These are phyloP conservation scores for Mycena epipterygia DNA, from an alignment of 768 basidiomycete genomes.

Conservation along the genomic window DNA sequence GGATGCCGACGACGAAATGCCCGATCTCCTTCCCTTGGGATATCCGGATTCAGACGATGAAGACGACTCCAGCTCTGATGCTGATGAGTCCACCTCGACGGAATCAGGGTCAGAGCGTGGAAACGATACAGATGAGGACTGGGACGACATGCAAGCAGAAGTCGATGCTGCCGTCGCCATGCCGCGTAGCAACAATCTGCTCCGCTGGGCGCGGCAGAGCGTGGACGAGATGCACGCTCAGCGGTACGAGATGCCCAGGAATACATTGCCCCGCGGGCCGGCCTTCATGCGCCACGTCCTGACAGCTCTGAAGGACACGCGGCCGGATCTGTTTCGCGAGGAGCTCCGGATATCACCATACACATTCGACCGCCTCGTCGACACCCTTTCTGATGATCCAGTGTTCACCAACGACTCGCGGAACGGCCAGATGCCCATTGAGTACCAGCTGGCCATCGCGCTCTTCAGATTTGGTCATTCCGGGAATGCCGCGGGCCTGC, in stretches of 20 bases:
- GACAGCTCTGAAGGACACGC: conserved; percentile 33
- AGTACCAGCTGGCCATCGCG: conserved; percentile 51
- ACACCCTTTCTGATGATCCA: conserved; percentile 35
- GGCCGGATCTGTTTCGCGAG: conserved; percentile 46
- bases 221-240: conserved; percentile 19
- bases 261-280: conserved; percentile 18
- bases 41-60: conserved; percentile 3
- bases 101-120: not conserved
- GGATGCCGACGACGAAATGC: conserved; percentile 17
- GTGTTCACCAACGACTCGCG: conserved; percentile 46
- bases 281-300: conserved; percentile 35
- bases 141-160: not conserved
- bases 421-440: conserved; percentile 42
- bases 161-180: not conserved
- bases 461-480: conserved; percentile 55
- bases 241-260: conserved; percentile 13
- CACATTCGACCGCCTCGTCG: conserved; percentile 52
- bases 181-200: not conserved
- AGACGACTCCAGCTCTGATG: not conserved
- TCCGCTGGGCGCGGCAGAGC: conserved; percentile 16
- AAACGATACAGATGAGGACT: not conserved
- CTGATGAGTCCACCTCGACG: not conserved
- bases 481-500: conserved; percentile 55
- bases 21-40: not conserved
- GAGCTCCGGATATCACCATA: conserved; percentile 45